Conservation (phyloP, 371 early-diverging fungal genomes). For the Mortierella sp. region DNA sequence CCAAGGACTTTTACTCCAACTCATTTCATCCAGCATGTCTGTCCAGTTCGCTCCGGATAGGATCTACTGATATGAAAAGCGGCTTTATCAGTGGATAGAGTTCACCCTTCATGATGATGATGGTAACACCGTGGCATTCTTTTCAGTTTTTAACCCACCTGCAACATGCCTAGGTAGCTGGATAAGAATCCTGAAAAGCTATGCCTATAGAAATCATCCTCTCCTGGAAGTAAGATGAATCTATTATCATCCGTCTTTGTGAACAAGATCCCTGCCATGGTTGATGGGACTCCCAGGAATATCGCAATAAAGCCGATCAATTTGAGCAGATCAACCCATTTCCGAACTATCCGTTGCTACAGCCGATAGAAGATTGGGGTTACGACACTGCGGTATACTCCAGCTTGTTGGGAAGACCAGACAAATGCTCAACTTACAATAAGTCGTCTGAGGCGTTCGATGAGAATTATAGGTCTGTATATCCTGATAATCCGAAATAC, state of each 20-base stretch:
- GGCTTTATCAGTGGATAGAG: too few relatives aligned
- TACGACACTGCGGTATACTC: too few relatives aligned
- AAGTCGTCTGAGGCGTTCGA: slow-evolving; percentile 64
- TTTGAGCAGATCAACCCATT: slow-evolving; percentile 68
- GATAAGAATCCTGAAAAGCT: slow-evolving; percentile 70
- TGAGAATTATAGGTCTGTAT: slow-evolving; percentile 67
- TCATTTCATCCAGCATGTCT: slow-evolving; percentile 63
- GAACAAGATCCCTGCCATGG: slow-evolving; percentile 66
- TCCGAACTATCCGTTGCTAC: slow-evolving; percentile 67
- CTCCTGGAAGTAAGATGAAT: slow-evolving; percentile 24
- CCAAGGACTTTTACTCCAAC: slow-evolving; percentile 22
- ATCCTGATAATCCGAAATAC: slow-evolving; percentile 71
- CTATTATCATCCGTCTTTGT: too few relatives aligned
- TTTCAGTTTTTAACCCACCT: slow-evolving; percentile 51
- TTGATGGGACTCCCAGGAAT: slow-evolving; percentile 63
- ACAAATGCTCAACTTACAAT: slow-evolving; percentile 60
- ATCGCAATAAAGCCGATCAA: slow-evolving; percentile 71
- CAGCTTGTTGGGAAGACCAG: too few relatives aligned
- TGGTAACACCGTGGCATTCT: too few relatives aligned
- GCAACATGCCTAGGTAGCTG: slow-evolving; percentile 68
- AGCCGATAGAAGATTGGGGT: too few relatives aligned
- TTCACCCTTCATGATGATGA: too few relatives aligned
- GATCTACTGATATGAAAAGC: slow-evolving; percentile 55
- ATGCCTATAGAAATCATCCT: too few relatives aligned
- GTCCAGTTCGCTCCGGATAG: slow-evolving; percentile 81